Evolutionary conservation across 2,329 filamentous ascomycete genomes (phyloP).

Genomic region (Atkinsonella hypoxylon): DNA sequence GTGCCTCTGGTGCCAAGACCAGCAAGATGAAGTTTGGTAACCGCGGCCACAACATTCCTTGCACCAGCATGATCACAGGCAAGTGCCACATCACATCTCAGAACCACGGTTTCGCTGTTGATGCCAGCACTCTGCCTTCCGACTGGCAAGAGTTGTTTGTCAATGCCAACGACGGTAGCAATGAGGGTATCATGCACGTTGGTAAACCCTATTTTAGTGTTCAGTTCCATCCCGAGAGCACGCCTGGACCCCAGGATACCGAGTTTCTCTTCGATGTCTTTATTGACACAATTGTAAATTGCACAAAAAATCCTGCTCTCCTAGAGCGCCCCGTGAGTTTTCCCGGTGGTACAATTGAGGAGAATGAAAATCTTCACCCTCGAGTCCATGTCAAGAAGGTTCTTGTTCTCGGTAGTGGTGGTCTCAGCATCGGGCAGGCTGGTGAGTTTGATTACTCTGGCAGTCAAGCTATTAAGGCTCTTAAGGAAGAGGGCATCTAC

Average conservation of each 20-base stretch:
- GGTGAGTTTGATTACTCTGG: slow-evolving; percentile 99
- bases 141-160: slow-evolving; percentile 93
- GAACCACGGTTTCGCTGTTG: slow-evolving; percentile 94
- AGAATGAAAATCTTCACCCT: slow-evolving; percentile 67
- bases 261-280: slow-evolving; percentile 97
- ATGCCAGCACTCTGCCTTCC: slow-evolving; percentile 59
- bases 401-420: slow-evolving; percentile 84
- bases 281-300: slow-evolving; percentile 68
- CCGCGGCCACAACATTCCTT: slow-evolving; percentile 96
- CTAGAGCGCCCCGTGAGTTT: slow-evolving; percentile 69
- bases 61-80: slow-evolving; percentile 88
- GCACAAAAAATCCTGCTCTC: slow-evolving; percentile 52
- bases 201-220: slow-evolving; percentile 91
- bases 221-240: slow-evolving; percentile 98
- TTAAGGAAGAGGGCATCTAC: slow-evolving; percentile 97
- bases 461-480: slow-evolving; percentile 93
- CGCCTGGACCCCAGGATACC: slow-evolving; percentile 86
- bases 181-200: slow-evolving; percentile 89
- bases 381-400: slow-evolving; percentile 86
- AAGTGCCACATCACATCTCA: slow-evolving; percentile 98
- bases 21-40: slow-evolving; percentile 99
- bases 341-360: slow-evolving; percentile 69
- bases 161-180: slow-evolving; percentile 96
- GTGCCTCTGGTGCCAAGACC: slow-evolving; percentile 78
- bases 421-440: slow-evolving; percentile 92